phyloP scores from a whole-genome alignment of 148 eudicot genomes.

The Vaccinium myrtillus region DNA sequence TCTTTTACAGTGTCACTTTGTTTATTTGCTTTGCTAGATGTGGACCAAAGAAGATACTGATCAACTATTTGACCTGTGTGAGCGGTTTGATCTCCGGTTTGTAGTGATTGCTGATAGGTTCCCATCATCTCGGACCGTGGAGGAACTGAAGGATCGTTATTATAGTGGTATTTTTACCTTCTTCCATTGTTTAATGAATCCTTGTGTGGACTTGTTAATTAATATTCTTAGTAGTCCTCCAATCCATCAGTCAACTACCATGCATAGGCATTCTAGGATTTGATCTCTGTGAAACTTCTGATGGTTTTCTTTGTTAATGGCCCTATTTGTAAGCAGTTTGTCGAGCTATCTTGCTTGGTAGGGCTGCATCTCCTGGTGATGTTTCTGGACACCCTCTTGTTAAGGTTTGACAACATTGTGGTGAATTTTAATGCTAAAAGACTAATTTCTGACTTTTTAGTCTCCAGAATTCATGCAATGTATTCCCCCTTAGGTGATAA shows the following conservation, averaged over 20 bases:
- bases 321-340: constrained; percentile 39
- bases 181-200: constrained; percentile 14
- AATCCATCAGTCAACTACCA: neutral
- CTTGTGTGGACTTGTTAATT: neutral
- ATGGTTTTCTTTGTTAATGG: constrained; percentile 17
- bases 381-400: constrained; percentile 77
- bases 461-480: neutral
- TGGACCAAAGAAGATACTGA: constrained; percentile 98
- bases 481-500: neutral
- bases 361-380: constrained; percentile 81
- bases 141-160: constrained; percentile 87
- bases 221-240: neutral
- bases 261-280: neutral
- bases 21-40: constrained; percentile 36
- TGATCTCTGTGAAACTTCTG: constrained; percentile 6
- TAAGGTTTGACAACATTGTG: constrained; percentile 45
- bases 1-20: neutral
- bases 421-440: neutral
- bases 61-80: constrained; percentile 80
- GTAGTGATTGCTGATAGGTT: constrained; percentile 80
- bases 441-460: constrained; percentile 4
- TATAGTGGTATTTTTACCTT: constrained; percentile 58
- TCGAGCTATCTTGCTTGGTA: constrained; percentile 63
- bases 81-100: constrained; percentile 82
- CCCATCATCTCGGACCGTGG: constrained; percentile 68